Evolutionary conservation across 2,329 filamentous ascomycete species (phyloP).

Genomic region (Ceratocystis diversiconidia): DNA sequence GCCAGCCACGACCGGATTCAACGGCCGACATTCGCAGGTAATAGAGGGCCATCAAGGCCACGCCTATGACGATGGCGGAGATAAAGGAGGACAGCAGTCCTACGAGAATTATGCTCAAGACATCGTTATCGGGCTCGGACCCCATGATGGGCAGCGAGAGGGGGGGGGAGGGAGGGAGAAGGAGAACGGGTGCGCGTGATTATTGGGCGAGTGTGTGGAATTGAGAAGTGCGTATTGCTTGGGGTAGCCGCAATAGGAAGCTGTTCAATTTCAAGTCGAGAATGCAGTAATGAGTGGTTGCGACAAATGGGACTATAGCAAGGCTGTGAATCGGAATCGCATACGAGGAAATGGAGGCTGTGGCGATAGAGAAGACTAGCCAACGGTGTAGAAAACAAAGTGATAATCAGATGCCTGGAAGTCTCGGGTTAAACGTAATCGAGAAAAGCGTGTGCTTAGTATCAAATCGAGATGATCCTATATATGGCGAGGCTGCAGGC

Average conservation of each 20-base stretch:
- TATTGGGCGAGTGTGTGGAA: not conserved
- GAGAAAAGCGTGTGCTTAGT: not conserved
- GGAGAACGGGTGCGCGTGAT: not conserved
- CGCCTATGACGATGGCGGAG: constrained; percentile 61
- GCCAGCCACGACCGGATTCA: constrained; percentile 22
- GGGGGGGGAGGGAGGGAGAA: not conserved
- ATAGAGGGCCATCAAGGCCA: constrained; percentile 49
- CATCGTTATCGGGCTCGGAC: constrained; percentile 16
- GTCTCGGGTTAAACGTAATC: not conserved
- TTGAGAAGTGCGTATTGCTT: not conserved
- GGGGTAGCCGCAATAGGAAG: not conserved
- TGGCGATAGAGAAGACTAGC: not conserved
- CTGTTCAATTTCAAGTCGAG: not conserved
- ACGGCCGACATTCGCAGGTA: constrained; percentile 36
- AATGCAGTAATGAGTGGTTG: not conserved
- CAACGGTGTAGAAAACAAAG: not conserved
- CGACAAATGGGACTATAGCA: not conserved
- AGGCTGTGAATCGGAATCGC: not conserved
- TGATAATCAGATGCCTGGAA: not conserved
- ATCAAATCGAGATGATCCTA: not conserved
- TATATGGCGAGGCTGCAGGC: constrained; percentile 4
- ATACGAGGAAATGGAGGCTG: constrained; percentile 3
- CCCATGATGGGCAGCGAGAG: constrained; percentile 10
- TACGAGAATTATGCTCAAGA: constrained; percentile 45
- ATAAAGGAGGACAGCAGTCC: constrained; percentile 78